Conservation (phyloP, 1,284 basidiomycete species). For the Leccinum fallax region DNA sequence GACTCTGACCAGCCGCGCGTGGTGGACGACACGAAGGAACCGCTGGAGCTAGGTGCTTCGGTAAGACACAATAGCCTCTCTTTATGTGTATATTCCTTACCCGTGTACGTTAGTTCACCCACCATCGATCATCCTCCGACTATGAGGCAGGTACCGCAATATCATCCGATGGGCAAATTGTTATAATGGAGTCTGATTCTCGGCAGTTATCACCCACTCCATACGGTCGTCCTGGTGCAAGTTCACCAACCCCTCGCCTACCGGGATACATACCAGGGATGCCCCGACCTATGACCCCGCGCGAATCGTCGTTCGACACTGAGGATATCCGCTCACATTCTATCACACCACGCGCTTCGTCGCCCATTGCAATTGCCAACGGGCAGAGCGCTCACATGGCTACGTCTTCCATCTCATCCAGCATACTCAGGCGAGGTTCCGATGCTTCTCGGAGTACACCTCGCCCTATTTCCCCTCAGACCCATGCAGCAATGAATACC, state of each 20-base stretch:
- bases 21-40: conserved; percentile 21
- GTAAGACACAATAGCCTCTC: conserved; percentile 23
- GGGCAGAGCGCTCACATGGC: conserved; percentile 34
- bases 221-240: conserved; percentile 43
- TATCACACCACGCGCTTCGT: conserved; percentile 76
- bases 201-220: conserved; percentile 56
- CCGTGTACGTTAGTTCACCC: conserved; percentile 18
- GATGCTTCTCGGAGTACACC: conserved; percentile 50
- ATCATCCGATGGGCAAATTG: conserved; percentile 57
- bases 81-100: conserved; percentile 22
- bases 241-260: conserved; percentile 61
- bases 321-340: conserved; percentile 75
- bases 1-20: conserved; percentile 30
- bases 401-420: conserved; percentile 38
- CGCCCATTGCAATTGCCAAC: conserved; percentile 45
- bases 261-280: conserved; percentile 85
- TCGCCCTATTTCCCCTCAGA: conserved; percentile 49
- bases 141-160: conserved; percentile 68
- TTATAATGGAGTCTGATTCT: conserved; percentile 44
- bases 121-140: conserved; percentile 35
- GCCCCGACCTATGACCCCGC: conserved; percentile 84
- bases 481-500: conserved; percentile 44
- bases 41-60: conserved; percentile 19
- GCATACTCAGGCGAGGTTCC: conserved; percentile 52
- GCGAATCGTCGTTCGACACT: conserved; percentile 57